phyloP scores from a whole-genome alignment of 768 basidiomycete genomes.

The Rhodotorula sphaerocarpa region DNA sequence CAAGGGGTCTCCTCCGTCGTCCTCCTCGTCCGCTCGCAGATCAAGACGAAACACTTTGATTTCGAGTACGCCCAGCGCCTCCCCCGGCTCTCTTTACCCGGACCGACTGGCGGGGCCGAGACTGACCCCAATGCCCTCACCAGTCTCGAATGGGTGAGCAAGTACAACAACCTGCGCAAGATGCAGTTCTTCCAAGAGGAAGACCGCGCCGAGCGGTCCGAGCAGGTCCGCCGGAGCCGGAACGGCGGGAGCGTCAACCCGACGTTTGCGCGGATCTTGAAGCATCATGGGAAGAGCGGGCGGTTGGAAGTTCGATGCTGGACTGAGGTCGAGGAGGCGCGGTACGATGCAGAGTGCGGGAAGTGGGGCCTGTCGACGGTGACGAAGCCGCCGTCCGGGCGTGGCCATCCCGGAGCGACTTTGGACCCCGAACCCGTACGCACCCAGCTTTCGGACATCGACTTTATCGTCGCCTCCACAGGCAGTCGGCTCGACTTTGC shows the following conservation, averaged over 20 bases:
- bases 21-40: slow-evolving; percentile 29
- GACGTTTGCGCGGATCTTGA: slow-evolving; percentile 21
- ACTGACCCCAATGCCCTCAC: too few species aligned
- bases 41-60: slow-evolving; percentile 35
- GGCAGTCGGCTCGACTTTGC: slow-evolving; percentile 28
- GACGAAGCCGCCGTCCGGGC: background rate
- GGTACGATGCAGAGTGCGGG: background rate
- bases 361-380: slow-evolving; percentile 12
- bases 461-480: slow-evolving; percentile 30
- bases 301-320: slow-evolving; percentile 11
- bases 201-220: slow-evolving; percentile 12
- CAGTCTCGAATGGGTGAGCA: slow-evolving; percentile 10
- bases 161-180: slow-evolving; percentile 32
- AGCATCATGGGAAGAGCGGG: slow-evolving; percentile 20
- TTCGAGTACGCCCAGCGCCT: slow-evolving; percentile 17
- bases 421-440: background rate
- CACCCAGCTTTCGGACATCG: background rate
- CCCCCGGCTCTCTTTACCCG: too few species aligned
- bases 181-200: slow-evolving; percentile 33
- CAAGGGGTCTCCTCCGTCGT: slow-evolving; percentile 31
- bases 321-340: background rate
- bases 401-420: background rate
- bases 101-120: too few species aligned
- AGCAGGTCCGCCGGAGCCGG: slow-evolving; percentile 23
- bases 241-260: slow-evolving; percentile 37